Evolutionary conservation across 352 stramenopile genomes (phyloP).

Genomic region (Pythium aristosporum): DNA sequence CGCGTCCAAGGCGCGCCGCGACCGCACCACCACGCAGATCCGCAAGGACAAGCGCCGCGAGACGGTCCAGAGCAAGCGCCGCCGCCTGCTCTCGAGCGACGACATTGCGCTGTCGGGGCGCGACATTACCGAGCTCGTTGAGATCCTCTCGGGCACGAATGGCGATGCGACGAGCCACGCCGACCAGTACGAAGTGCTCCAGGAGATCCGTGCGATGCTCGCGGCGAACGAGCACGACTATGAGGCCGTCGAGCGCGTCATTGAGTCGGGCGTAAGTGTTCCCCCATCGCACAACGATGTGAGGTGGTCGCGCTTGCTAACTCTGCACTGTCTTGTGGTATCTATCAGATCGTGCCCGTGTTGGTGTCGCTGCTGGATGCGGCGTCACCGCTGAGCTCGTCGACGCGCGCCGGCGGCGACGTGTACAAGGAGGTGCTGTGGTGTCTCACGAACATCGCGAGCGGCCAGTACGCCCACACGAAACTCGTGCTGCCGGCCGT

Average conservation of each 20-base stretch:
- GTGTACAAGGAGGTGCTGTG: slow-evolving; percentile 80
- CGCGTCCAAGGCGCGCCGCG: slow-evolving; percentile 57
- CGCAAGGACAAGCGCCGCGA: slow-evolving; percentile 73
- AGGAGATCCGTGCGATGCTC: slow-evolving; percentile 65
- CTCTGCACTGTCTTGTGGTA: not conserved
- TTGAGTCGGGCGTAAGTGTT: slow-evolving; percentile 64
- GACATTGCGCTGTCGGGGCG: slow-evolving; percentile 48
- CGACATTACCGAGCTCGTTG: slow-evolving; percentile 55
- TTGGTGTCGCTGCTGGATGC: slow-evolving; percentile 68
- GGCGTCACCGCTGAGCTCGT: slow-evolving; percentile 57
- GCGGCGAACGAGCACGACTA: slow-evolving; percentile 67
- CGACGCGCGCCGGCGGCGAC: slow-evolving; percentile 61
- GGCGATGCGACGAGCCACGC: slow-evolving; percentile 35
- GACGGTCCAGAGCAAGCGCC: slow-evolving; percentile 66
- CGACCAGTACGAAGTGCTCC: slow-evolving; percentile 67
- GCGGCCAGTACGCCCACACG: slow-evolving; percentile 81
- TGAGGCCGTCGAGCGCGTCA: slow-evolving; percentile 66
- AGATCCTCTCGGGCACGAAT: slow-evolving; percentile 29
- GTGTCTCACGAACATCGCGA: slow-evolving; percentile 84
- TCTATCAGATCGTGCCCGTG: slow-evolving; percentile 61
- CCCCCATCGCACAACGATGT: not conserved
- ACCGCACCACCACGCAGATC: slow-evolving; percentile 64
- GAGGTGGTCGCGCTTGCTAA: not conserved
- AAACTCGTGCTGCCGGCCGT: slow-evolving; percentile 78
- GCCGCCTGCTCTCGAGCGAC: slow-evolving; percentile 49